A percentile compares a stretch with the other conserved stretches of the same genome.
Evolutionary conservation across 192 early-diverging fungal genomes (phyloP).

Genomic region (Coemansia umbellata): DNA sequence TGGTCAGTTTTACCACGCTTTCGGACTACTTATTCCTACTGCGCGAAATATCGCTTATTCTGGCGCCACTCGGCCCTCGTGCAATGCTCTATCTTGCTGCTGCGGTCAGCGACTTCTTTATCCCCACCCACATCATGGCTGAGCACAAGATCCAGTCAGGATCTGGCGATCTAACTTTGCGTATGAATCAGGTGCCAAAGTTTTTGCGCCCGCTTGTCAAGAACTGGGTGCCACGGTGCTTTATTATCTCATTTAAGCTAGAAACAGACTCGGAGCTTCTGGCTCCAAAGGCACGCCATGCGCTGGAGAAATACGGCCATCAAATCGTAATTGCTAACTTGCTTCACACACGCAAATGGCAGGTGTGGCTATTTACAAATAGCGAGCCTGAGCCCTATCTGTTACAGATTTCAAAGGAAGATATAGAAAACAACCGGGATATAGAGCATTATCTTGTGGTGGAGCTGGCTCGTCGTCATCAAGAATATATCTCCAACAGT

Average conservation of each 20-base stretch:
- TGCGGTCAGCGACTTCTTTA: constrained; percentile 98
- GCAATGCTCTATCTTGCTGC: constrained; percentile 97
- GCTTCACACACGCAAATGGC: constrained; percentile 79
- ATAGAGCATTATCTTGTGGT: constrained; percentile 40
- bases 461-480: constrained; percentile 34
- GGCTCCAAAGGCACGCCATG: constrained; percentile 72
- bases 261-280: constrained; percentile 88
- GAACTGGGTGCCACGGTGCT: constrained; percentile 82
- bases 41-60: constrained; percentile 63
- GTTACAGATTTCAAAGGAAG: constrained; percentile 25
- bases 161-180: constrained; percentile 77
- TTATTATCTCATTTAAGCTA: constrained; percentile 96
- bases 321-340: constrained; percentile 98
- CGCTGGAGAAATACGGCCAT: constrained; percentile 86
- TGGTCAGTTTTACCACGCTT: constrained; percentile 85
- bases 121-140: constrained; percentile 87
- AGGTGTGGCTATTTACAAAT: constrained; percentile 61
- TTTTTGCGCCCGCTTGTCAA: constrained; percentile 90
- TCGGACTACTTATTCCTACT: constrained; percentile 91
- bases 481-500: constrained; percentile 8
- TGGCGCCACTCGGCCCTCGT: constrained; percentile 60
- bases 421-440: constrained; percentile 19
- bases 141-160: constrained; percentile 98
- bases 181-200: constrained; percentile 96
- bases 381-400: constrained; percentile 21